These are phyloP conservation scores for Sergeia podlipaevii DNA, from an alignment of 208 protist species.

Conservation along the genomic window DNA sequence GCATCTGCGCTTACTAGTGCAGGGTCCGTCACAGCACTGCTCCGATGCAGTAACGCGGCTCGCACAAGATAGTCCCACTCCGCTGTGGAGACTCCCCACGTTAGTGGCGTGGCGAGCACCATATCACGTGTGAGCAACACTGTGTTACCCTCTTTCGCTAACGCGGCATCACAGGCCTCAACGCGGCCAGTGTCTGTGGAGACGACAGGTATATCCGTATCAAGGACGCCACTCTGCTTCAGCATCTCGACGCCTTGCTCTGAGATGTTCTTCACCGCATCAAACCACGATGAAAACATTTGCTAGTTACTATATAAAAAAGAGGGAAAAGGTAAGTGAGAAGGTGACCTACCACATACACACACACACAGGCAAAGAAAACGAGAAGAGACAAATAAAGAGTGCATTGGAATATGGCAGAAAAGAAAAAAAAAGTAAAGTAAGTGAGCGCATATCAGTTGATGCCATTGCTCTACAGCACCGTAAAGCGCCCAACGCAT, in stretches of 20 bases:
- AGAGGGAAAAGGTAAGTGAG: too few relatives aligned
- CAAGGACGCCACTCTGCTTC: conserved; percentile 27
- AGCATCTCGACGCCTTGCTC: conserved; percentile 34
- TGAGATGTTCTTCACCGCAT: conserved; percentile 31
- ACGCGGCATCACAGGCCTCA: background rate
- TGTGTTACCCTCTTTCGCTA: background rate
- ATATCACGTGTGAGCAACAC: conserved; percentile 1
- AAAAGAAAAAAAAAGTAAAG: background rate
- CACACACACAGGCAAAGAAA: too few relatives aligned
- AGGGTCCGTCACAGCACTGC: too few relatives aligned
- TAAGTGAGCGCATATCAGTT: too few relatives aligned
- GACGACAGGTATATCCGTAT: conserved; percentile 29
- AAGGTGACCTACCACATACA: too few relatives aligned
- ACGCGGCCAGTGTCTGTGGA: background rate
- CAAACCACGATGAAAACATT: conserved; percentile 3
- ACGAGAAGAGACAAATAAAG: background rate
- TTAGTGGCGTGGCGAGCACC: conserved; percentile 17
- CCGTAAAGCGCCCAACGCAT: too few relatives aligned
- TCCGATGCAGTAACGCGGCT: conserved; percentile 27
- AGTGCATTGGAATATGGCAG: conserved; percentile 1
- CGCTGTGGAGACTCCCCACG: conserved; percentile 26
- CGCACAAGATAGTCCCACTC: conserved; percentile 41
- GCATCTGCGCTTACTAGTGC: too few relatives aligned
- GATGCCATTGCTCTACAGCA: too few relatives aligned
- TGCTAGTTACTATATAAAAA: too few relatives aligned